Evolutionary conservation across 2,329 filamentous ascomycete species (phyloP).

Genomic region (Phymatotrichopsis omnivora): DNA sequence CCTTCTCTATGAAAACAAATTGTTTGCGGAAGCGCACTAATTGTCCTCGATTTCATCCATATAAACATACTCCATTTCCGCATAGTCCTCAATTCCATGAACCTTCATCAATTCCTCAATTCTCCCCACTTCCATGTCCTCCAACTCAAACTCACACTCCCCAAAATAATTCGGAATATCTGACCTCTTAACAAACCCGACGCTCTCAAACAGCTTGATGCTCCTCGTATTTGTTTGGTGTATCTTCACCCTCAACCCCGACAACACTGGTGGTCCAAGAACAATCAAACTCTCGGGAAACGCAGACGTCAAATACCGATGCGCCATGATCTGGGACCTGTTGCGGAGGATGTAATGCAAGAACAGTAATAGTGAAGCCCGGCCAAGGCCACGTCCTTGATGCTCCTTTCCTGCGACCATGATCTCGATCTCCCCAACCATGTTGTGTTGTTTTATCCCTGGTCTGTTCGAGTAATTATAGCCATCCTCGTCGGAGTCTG

Average conservation of each 20-base stretch:
- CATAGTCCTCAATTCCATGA: conserved; percentile 36
- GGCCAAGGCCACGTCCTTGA: conserved; percentile 55
- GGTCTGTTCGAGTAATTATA: too few species aligned
- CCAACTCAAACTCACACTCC: conserved; percentile 48
- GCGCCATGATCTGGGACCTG: conserved; percentile 44
- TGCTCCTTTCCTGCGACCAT: conserved; percentile 61
- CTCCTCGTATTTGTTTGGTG: conserved; percentile 47
- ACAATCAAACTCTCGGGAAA: conserved; percentile 14
- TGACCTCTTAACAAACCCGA: conserved; percentile 46
- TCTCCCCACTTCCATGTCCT: conserved; percentile 31
- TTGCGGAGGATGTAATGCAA: conserved; percentile 55
- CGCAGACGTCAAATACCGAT: conserved; percentile 7
- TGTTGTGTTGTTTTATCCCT: conserved; percentile 23
- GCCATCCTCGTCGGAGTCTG: conserved; percentile 32
- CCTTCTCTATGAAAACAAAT: too few species aligned
- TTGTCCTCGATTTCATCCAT: background rate
- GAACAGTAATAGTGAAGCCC: conserved; percentile 55
- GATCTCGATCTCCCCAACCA: conserved; percentile 65
- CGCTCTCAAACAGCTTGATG: conserved; percentile 49
- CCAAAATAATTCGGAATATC: conserved; percentile 55
- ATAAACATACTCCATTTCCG: conserved; percentile 35
- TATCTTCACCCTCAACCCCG: conserved; percentile 51
- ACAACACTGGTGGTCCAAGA: conserved; percentile 27
- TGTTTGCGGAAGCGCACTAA: too few species aligned
- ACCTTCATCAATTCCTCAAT: conserved; percentile 32